Evolutionary conservation across 169 alveolate species (phyloP), one percentile per base, ranked within the genome.

Genomic region (Plasmodium gallinaceum): DNA sequence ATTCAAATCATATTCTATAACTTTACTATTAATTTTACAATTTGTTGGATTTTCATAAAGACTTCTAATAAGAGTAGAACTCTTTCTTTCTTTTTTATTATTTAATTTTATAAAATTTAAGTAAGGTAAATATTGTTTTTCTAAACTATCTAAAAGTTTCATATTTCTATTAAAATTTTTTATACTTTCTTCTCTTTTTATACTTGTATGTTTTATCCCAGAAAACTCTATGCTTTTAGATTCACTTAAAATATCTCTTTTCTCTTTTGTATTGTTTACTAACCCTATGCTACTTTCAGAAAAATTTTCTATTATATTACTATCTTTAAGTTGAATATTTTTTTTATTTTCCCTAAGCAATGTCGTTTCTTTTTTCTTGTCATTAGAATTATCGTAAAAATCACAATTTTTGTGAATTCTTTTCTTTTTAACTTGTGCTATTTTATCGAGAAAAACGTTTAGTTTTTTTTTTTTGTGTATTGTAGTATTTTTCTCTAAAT

Each of bases 191-290:
- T 32, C 86, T 51, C 57, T 69, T 66, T 87, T 43, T 32, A 61
- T 20, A 18, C 66, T 22, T 87, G 37, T 43, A 45, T 45, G 26
- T 37, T 24, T 60, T 26, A 32, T 87, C n/a, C 64, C 68, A 54
- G 26, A 69, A 54, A 54, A n/a, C 32, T 75, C 64, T 22, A 24
- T 10, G 46, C 14, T 58, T 20, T 64, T 66, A 32, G 39, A 70
- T 32, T 70, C 65, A 9, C 39, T 87, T 54, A 75, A 75, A 70
- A 20, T 18, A 16, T 46, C 68, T 22, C 68, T 18, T 66, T 83
- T 18, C 16, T 54, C 74, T 32, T 83, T 54, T 51, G 10, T 66
- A 24, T 68, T 37, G 42, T 32, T 83, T 32, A 26, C 76, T 52
- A 83, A 39, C 16, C 54, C 18, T 14, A n/a, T 70, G 14, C 57